phyloP scores from a whole-genome alignment of 495 filamentous ascomycete species.

The Aspergillus haitiensis region DNA sequence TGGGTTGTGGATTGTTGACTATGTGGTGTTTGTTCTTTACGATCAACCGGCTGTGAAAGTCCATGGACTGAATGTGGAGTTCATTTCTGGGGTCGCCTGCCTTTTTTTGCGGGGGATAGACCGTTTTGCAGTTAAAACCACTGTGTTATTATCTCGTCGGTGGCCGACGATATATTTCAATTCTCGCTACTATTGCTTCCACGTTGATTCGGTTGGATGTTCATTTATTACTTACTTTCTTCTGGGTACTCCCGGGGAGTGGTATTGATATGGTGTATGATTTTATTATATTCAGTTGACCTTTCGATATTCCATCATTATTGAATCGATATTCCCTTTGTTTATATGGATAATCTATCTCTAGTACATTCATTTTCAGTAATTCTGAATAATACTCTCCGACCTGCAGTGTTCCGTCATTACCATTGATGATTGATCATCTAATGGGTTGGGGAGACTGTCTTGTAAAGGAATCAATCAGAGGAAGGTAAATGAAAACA shows the following conservation, averaged over 20 bases:
- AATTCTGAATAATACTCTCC: too few relatives aligned
- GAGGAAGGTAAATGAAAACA: too few relatives aligned
- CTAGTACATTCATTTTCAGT: too few relatives aligned
- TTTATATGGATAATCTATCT: constrained; percentile 21
- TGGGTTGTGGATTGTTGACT: constrained; percentile 43
- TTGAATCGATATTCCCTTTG: constrained; percentile 27
- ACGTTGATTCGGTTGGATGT: constrained; percentile 27
- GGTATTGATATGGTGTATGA: constrained; percentile 35
- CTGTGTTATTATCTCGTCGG: constrained; percentile 26
- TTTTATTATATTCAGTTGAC: constrained; percentile 24
- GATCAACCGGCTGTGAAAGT: constrained; percentile 41
- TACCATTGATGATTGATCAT: too few relatives aligned
- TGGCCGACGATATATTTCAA: constrained; percentile 24
- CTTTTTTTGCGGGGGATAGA: constrained; percentile 35
- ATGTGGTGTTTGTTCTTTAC: constrained; percentile 38
- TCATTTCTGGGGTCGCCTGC: constrained; percentile 41
- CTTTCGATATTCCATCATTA: constrained; percentile 28
- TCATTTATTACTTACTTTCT: constrained; percentile 15
- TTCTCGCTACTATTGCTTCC: constrained; percentile 22
- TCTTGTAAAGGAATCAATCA: too few relatives aligned
- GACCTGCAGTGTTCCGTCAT: too few relatives aligned
- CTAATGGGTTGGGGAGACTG: too few relatives aligned
- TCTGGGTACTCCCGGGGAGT: constrained; percentile 33
- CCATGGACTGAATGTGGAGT: constrained; percentile 48
- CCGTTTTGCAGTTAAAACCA: constrained; percentile 37